Base-by-base conservation (phyloP, 202 grass and related monocot species). In the Bolboschoenoplectus hybrid region DNA sequence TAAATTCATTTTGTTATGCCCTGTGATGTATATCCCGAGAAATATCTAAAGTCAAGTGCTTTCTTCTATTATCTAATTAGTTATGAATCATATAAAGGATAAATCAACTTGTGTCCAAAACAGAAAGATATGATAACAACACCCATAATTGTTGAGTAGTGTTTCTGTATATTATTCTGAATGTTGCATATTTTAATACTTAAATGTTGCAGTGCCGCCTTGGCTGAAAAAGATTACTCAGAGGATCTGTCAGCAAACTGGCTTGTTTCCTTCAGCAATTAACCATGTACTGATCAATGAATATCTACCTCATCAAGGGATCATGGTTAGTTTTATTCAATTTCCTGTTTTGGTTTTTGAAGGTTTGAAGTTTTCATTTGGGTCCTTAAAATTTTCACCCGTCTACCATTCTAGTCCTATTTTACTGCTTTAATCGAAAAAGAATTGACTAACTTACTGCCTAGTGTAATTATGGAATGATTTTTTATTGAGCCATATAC, bases 211-310 rank as follows among this genome's bases (percentile, higher is more conserved):
- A 98, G 96, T 98, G 44, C 96, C 93, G 84, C 75, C 85, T 76
- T 98, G 96, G 93, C 90, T 95, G 82, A 92, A 63, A 16, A 94
- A 92, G 74, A 92, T 95, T 91, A 98, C 92, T 4, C 66, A 85
- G 11, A 93, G 85, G 85, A 95, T 98, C 50, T 85, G 74, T 77
- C 87, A 92, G 53, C 92, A 91, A 79, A 94, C 87, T 1, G 72
- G 87, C 19, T 92, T 98, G 85, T 98, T 95, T 92, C 90, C 93
- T 63, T 98, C 90, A 64, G 76, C 91, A 45, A 92, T 95, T 67
- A 98, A 95, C 83, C 93, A 94, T 92, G 96, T 95, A 68, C 88
- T 95, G 3, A 94, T 98, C 63, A 95, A 98, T 78, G 91, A 95
- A 85, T 98, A 98, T 89, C 84, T 89, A 80, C 87, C 93, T 86